phyloP scores from a whole-genome alignment of 2,329 filamentous ascomycete genomes.

The Geoglossum cookeanum region DNA sequence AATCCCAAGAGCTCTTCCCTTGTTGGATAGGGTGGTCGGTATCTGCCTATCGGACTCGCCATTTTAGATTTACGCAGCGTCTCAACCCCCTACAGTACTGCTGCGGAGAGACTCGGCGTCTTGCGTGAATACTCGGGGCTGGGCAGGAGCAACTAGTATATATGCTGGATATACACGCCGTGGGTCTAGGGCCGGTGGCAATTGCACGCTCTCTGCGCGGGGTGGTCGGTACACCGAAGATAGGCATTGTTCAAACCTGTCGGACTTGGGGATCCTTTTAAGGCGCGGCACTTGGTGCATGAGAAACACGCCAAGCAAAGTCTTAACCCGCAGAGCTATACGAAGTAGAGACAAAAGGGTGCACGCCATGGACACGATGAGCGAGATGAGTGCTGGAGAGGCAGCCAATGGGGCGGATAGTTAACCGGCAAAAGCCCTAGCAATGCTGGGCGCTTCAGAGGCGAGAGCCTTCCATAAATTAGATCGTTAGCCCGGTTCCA shows the following conservation, averaged over 20 bases:
- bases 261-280: not conserved
- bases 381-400: not conserved
- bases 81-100: not conserved
- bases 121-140: not conserved
- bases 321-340: not conserved
- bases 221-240: not conserved
- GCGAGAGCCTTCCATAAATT: not conserved
- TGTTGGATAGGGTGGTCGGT: not conserved
- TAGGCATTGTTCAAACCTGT: not conserved
- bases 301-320: not conserved
- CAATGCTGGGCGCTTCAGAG: not conserved
- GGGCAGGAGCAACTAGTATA: not conserved
- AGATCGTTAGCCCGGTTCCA: not conserved
- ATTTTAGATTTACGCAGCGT: not conserved
- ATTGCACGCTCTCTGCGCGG: not conserved
- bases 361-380: not conserved
- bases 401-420: not conserved
- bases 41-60: constrained; percentile 1
- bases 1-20: not conserved
- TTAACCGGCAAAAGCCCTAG: not conserved
- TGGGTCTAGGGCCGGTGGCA: not conserved
- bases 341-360: not conserved
- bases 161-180: not conserved
- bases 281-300: not conserved
- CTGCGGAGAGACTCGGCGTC: not conserved